Evolutionary conservation across 176 grass and related monocot genomes (phyloP).

Genomic region (Bothriochloa decipiens): DNA sequence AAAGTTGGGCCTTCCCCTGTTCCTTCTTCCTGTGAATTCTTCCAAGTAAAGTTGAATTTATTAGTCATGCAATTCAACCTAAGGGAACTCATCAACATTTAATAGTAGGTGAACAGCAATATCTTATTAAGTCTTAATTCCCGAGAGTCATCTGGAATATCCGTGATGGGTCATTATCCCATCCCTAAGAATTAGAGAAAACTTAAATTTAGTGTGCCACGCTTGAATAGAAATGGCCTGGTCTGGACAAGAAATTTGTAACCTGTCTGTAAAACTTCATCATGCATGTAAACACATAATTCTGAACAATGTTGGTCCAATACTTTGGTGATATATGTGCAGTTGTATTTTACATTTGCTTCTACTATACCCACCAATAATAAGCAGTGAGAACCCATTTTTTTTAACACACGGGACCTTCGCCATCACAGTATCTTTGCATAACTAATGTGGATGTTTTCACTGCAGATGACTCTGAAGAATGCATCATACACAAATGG

Average conservation of each 20-base stretch:
- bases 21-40: neutral
- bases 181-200: neutral
- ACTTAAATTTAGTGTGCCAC: neutral
- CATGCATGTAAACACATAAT: neutral
- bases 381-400: neutral
- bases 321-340: constrained; percentile 22
- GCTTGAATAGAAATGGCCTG: neutral
- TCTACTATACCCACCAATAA: neutral
- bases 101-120: neutral
- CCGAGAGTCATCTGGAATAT: neutral
- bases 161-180: neutral
- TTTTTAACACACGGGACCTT: neutral
- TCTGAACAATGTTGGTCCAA: constrained; percentile 10
- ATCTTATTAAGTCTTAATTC: neutral
- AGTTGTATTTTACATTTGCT: neutral
- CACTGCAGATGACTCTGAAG: constrained; percentile 80
- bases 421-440: neutral
- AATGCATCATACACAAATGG: constrained; percentile 67
- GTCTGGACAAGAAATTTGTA: neutral
- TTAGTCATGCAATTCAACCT: neutral
- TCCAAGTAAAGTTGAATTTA: constrained; percentile 4
- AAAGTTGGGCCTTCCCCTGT: neutral
- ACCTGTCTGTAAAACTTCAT: neutral
- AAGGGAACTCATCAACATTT: neutral
- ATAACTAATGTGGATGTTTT: constrained; percentile 14